Evolutionary conservation across 441 rosid genomes (phyloP), one percentile per base, ranked within the genome.

Genomic region (Syzygium syzygioides): DNA sequence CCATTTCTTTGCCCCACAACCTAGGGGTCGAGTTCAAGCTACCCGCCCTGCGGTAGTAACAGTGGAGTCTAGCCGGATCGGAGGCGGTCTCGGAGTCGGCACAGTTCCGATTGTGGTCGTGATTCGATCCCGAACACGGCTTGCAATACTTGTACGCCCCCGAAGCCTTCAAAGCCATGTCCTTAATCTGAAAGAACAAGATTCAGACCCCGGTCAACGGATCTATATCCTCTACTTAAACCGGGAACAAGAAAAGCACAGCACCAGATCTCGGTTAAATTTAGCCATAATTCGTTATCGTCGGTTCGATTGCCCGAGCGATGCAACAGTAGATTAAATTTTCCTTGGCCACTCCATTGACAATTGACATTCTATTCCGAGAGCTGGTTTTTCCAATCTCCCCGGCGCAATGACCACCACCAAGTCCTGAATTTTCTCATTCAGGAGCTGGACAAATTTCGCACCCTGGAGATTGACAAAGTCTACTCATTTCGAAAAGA

Each of bases 81-180:
- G 96, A 96, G 66, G 94, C 95, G 8, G 90, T 94, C 85, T 96
- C 97, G 2, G 96, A 96, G 86, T 94, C 96, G 4, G 91, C 94
- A 88, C 88, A 91, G 90, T 93, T 95, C 86, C 93, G 86, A 87
- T 94, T 93, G 87, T 87, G 94, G 87, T 90, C 90, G 85, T 90
- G 90, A 89, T 91, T 94, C 12, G 97, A 94, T 80, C 97, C 94
- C 0, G 96, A 92, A 91, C 99, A 96, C 4, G 99, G 97, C 93
- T 94, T 96, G 93, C 98, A 97, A 92, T 91, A 94, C 89, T 87
- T 95, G 89, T 97, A 96, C 37, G 97, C 98, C 53, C 98, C 98
- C 13, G 98, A 96, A 55, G 99, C 98, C 93, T 95, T 97, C 88
- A 97, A 34, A 50, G 98, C 98, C 89, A 97, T 95, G 89, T 96